Evolutionary conservation across 164 flowering plant species (phyloP), one percentile per base, ranked within the genome.

Genomic region (Vitis cinerea): DNA sequence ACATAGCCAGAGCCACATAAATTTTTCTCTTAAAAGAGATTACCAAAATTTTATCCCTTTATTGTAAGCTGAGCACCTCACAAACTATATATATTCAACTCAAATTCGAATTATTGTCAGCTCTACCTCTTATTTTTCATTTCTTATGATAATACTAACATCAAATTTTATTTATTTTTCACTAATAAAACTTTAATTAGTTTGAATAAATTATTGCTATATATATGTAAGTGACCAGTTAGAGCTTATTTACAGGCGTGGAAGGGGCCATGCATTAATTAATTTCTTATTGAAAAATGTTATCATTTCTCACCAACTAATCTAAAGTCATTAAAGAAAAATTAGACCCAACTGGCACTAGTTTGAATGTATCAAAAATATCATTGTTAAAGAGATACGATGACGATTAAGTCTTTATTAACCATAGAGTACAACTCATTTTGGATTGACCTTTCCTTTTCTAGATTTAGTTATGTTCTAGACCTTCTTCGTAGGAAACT

Each of bases 331-430:
- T 31, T 59, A 59, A 72, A 52, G 4, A 65, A 72, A 50, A n/a
- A 30, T 64, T 72, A 72, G 74, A 72, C 74, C 65, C 65, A 72
- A 72, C 74, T 65, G 74, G 70, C 74, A 9, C 57, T 65, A 29
- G 65, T 65, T 60, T 65, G 57, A 59, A 65, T 51, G 64, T 17
- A 60, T 72, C 69, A 12, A 64, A 8, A 17, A 57, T 29, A 64
- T 55, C 9, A 11, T 65, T 63, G 10, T 55, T 52, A 17, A 64
- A 63, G 30, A 63, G 67, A 53, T 55, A 53, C 55, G 73, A 61
- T 63, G 73, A 62, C 55, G 14, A 62, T 63, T 16, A 50, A 69
- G 65, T 50, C 65, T 69, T 61, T 48, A 61, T 13, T 4, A 61
- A 3, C 19, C 44, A 37, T 37, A 37, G 44, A 37, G 1, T 31